Evolutionary conservation across 345 rosid genomes (phyloP), one percentile per base, ranked within the genome.

Genomic region (Aurinia saxatilis): DNA sequence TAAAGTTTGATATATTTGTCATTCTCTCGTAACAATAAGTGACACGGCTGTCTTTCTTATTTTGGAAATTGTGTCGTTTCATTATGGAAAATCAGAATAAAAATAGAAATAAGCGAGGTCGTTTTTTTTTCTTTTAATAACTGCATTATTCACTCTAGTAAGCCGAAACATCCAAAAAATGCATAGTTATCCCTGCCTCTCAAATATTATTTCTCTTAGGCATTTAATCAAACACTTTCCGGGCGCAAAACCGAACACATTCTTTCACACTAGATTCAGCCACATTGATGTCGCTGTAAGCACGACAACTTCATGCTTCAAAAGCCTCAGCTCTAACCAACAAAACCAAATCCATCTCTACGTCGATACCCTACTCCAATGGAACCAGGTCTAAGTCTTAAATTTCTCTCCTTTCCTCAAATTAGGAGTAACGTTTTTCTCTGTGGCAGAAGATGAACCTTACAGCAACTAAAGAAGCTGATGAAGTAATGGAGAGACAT

Each of bases 401-500:
- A 23, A 23, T 23, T 23, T 19, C 37, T 1, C 18, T 10, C 6
- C 8, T 34, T 49, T 30, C 14, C n/a, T n/a, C n/a, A n/a, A n/a
- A n/a, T n/a, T n/a, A n/a, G n/a, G n/a, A n/a, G n/a, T n/a, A n/a
- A n/a, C n/a, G n/a, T n/a, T n/a, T 27, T 29, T 38, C 3, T 9
- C 10, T 31, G 31, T 33, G 66, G 75, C 75, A 83, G 95, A 91
- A 72, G 65, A 84, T 86, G 95, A 91, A 91, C 52, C 88, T 91
- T 12, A 88, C 98, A 16, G 95, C 96, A 29, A 79, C 84, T 18
- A 84, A 79, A 40, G 84, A 84, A 56, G 86, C 57, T 47, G 73
- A 72, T 13, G 84, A 83, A 70, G 88, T 82, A 25, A 91, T 88
- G 95, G 80, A 77, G 59, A 82, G 96, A 67, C 98, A 88, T 66